Evolutionary conservation across 371 early-diverging fungal species (phyloP), one percentile per base, ranked within the genome.

Genomic region (Apophysomyces elegans): DNA sequence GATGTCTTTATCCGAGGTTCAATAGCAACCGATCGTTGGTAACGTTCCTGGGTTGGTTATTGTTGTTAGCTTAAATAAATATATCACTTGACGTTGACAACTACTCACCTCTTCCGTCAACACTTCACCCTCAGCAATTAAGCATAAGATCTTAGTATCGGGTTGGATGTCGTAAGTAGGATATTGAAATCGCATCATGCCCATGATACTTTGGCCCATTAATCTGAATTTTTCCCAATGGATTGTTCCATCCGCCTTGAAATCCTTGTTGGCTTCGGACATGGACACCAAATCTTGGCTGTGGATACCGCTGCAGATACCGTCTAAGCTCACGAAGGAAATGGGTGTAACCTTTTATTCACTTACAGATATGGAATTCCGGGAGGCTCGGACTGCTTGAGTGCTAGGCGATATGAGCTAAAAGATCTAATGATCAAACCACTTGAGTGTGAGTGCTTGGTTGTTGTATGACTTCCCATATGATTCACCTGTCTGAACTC

Each of bases 171-270:
- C 62, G 14, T 80, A 81, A 5, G 68, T 47, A 46, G 79, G 77
- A 32, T 68, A 66, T 44, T 84, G 81, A 50, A 85, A 86, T 35
- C 73, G 70, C 73, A 80, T 76, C 47, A 82, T 78, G 0, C 69
- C 76, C 69, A 81, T 66, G 32, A 87, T 83, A 0, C 78, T 78
- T 37, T 58, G 58, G 3, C 86, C 83, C 84, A 87, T 83, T 44
- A 87, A 57, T 18, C 77, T 65, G 69, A 86, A 87, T 61, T 87
- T 87, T 63, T 87, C 84, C 88, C 88, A 87, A 38, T 87, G 86
- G 43, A 87, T 70, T 4, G 83, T 76, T 1, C 85, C 83, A 58
- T 84, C 85, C n/a, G 72, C 54, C 38, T 79, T 79, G 41, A 81
- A 79, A 57, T 87, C 88, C 47, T 80, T 81, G 68, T 87, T 87